Percentiles rank a stretch among this genome's conserved stretches.
phyloP scores from a whole-genome alignment of 1,284 basidiomycete species.

The Ceratobasidium sp. region DNA sequence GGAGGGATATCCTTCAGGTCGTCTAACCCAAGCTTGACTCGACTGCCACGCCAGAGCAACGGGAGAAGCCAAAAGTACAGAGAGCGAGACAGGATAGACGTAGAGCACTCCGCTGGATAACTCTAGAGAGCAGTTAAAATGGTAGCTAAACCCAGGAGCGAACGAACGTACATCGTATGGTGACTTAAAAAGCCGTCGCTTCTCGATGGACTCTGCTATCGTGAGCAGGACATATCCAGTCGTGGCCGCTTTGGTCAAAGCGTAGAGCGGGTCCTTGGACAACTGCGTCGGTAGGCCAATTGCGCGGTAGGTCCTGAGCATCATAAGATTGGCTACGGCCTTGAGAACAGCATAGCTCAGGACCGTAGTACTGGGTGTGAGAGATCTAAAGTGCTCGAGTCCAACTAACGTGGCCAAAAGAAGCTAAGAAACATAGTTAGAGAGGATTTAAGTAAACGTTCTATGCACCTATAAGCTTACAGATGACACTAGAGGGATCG shows the following conservation, averaged over 20 bases:
- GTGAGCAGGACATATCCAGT: conserved; percentile 1
- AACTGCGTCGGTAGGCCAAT: conserved; percentile 5
- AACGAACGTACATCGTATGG: conserved; percentile 6
- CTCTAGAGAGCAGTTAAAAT: background rate
- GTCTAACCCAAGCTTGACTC: conserved; percentile 4
- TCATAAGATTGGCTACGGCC: background rate
- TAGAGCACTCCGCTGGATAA: conserved; percentile 10
- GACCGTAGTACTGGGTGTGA: conserved; percentile 8
- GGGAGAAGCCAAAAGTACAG: conserved; percentile 24
- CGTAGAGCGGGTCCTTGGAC: background rate
- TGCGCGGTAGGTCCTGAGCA: conserved; percentile 5
- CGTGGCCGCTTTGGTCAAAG: background rate
- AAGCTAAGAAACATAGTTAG: background rate
- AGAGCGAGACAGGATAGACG: conserved; percentile 1
- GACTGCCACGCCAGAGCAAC: background rate
- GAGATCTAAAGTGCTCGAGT: conserved; percentile 24
- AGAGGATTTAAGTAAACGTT: background rate
- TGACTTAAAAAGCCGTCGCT: conserved; percentile 14
- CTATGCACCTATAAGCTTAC: background rate
- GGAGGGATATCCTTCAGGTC: conserved; percentile 18
- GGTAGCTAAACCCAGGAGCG: background rate
- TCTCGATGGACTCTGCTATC: conserved; percentile 17
- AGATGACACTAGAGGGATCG: background rate
- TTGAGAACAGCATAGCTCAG: conserved; percentile 19
- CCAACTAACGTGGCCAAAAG: background rate